Evolutionary conservation across 148 eudicot species (phyloP), one percentile per base, ranked within the genome.

Genomic region (Cornus controversa): DNA sequence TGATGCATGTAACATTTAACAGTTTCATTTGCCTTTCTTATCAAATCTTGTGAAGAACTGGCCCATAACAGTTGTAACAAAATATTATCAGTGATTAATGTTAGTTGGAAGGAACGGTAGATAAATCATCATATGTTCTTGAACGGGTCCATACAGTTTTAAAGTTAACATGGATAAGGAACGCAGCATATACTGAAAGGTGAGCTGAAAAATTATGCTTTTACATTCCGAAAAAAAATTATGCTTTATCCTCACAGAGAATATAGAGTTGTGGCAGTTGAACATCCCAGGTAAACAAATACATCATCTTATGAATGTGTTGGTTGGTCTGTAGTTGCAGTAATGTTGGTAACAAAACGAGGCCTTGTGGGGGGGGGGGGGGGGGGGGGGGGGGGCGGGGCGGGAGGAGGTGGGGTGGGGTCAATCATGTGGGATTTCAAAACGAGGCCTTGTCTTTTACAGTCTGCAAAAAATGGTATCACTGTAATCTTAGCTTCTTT

Each of bases 121-220:
- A 74, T 70, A 57, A n/a, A 34, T 67, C 57, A 60, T 22, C 54
- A 50, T 45, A 69, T 74, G 98, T 86, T 81, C 92, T 96, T 40
- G 80, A 86, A 74, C 89, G 89, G 73, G 74, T 93, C 60, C 80
- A 80, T 67, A 75, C 86, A 26, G 86, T 92, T 72, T 73, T 92
- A 60, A 93, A 87, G 83, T 82, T 93, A 77, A 96, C 99, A 40
- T 96, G 99, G 99, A 90, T 92, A 78, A 90, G 99, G 75, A 89
- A 85, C 82, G 87, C 95, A 10, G 94, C 98, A 67, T 84, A 82
- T 79, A 75, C 86, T 76, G 90, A 78, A 47, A 91, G 94, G 99
- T 93, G 78, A 83, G 53, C 40, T 31, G 22, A n/a, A 25, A n/a
- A 29, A 68, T 45, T 72, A n/a, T n/a, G n/a, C n/a, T n/a, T n/a